Evolutionary conservation across 2,329 filamentous ascomycete species (phyloP).

Genomic region (Arthrobotrys conoides): DNA sequence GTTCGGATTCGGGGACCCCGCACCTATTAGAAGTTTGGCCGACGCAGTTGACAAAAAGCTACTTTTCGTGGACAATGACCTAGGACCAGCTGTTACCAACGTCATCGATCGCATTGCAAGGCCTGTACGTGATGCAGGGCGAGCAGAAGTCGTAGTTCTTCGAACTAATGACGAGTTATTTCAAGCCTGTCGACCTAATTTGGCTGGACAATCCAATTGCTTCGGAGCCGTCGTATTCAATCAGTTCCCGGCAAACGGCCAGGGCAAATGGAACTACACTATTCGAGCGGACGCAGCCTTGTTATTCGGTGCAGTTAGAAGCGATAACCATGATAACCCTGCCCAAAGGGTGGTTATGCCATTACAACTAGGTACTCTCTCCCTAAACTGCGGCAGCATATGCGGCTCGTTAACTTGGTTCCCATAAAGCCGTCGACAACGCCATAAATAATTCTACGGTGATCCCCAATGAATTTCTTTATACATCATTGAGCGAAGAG

Average conservation of each 20-base stretch:
- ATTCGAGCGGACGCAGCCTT: conserved; percentile 81
- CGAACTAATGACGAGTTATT: conserved; percentile 74
- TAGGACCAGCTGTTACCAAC: conserved; percentile 64
- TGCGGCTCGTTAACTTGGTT: background rate
- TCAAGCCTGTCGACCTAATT: conserved; percentile 74
- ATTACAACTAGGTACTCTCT: conserved; percentile 73
- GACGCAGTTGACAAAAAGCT: conserved; percentile 74
- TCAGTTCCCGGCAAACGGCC: conserved; percentile 78
- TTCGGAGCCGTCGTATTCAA: conserved; percentile 82
- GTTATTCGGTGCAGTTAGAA: conserved; percentile 64
- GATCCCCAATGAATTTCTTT: conserved; percentile 78
- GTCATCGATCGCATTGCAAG: conserved; percentile 61
- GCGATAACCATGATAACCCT: conserved; percentile 78
- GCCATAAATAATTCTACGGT: conserved; percentile 74
- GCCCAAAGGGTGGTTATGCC: conserved; percentile 81
- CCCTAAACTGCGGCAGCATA: too few relatives aligned
- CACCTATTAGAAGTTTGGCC: conserved; percentile 76
- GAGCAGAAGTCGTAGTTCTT: conserved; percentile 70
- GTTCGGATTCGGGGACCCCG: conserved; percentile 78
- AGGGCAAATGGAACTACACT: conserved; percentile 86
- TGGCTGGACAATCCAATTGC: conserved; percentile 79
- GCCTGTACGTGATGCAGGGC: conserved; percentile 64
- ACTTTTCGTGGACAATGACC: conserved; percentile 83
- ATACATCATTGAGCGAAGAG: conserved; percentile 78
- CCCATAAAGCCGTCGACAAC: conserved; percentile 75